These are phyloP conservation scores for Trichoderma pleuroti DNA, from an alignment of 2,329 filamentous ascomycete species.

Conservation along the genomic window DNA sequence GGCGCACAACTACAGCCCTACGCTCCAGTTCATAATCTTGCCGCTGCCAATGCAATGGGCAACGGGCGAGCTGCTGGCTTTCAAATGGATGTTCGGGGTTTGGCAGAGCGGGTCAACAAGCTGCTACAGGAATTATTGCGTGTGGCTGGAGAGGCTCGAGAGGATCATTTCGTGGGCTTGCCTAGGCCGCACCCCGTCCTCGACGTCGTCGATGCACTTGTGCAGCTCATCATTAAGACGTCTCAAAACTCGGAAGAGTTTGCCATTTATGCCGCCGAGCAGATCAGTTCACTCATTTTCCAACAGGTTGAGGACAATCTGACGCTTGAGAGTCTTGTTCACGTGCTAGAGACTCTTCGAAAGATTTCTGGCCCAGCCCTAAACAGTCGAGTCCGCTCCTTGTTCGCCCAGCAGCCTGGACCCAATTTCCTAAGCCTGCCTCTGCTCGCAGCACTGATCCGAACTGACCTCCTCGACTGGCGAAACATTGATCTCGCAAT, in stretches of 20 bases:
- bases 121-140: constrained; percentile 56
- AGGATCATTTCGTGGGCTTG: constrained; percentile 59
- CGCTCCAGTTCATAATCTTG: constrained; percentile 46
- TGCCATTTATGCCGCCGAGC: constrained; percentile 56
- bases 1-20: constrained; percentile 54
- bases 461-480: constrained; percentile 61
- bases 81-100: constrained; percentile 49
- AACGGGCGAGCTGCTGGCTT: constrained; percentile 50
- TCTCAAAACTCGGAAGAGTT: constrained; percentile 60
- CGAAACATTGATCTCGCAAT: constrained; percentile 66
- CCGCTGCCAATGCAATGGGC: constrained; percentile 33
- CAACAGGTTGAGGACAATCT: constrained; percentile 52
- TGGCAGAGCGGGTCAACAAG: constrained; percentile 56
- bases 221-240: constrained; percentile 60
- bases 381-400: constrained; percentile 52
- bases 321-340: constrained; percentile 58
- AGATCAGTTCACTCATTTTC: constrained; percentile 57
- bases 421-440: constrained; percentile 55
- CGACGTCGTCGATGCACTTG: constrained; percentile 60
- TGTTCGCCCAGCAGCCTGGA: constrained; percentile 56
- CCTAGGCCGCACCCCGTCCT: constrained; percentile 57
- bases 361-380: constrained; percentile 56
- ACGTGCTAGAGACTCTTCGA: constrained; percentile 57
- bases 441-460: constrained; percentile 54
- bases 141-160: constrained; percentile 49